Evolutionary conservation across 2,329 filamentous ascomycete genomes (phyloP), one percentile per base, ranked within the genome.

Genomic region (Keithomyces neogunnii): DNA sequence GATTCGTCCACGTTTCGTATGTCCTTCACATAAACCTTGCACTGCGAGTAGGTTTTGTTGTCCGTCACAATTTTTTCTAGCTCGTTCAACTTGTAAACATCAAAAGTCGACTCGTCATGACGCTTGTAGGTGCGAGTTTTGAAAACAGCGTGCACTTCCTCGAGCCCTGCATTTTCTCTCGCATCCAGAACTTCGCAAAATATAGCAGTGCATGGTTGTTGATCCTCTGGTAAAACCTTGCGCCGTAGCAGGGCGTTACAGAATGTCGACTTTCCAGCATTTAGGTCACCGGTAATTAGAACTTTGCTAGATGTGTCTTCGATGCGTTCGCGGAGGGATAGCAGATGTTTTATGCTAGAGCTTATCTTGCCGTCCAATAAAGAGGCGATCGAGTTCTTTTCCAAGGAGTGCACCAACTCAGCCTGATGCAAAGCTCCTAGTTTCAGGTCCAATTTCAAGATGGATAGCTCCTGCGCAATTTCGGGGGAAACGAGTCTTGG

Each of bases 271-370:
- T 99, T 99, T 63, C 93, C 93, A 7, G 93, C 92, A 64, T 99
- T 99, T 50, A 99, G 71, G 65, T 99, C 93, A 62, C 93, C 93
- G 0, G 93, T 99, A 19, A 99, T 85, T 52, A 99, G 72, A 1
- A 99, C 93, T 68, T 99, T 99, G 70, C 92, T 97, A 4, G 92
- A 89, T 0, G 89, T 97, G 68, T 99, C 93, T 66, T 97, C 93
- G 56, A 99, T 99, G 49, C 93, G 85, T 58, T 97, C 93, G 54
- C 90, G 84, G 35, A 99, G 76, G 0, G 88, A 84, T 51, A 89
- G 77, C 1, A 99, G 78, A 68, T 99, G 93, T 60, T 90, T 89
- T 64, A 97, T 87, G 66, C 90, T 96, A 55, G 93, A 89, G 60
- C 85, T 86, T 61, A 99, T 96, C 69, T 96, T 96, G 30, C 90